Evolutionary conservation across 2,329 filamentous ascomycete species (phyloP).

Genomic region (Shiraia bambusicola): DNA sequence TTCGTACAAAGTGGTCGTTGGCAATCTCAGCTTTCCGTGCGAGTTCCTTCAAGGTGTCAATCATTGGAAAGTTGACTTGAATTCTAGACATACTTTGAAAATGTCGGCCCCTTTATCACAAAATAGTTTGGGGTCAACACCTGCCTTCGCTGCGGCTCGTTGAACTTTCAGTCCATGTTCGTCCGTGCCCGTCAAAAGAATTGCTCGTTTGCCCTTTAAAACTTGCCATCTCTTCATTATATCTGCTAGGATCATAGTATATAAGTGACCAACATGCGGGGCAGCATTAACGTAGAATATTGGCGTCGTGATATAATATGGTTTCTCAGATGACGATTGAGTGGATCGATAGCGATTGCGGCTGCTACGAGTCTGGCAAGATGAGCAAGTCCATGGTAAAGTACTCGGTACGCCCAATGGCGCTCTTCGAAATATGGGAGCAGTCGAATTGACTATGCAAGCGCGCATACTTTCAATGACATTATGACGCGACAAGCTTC

Average conservation of each 20-base stretch:
- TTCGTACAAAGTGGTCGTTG: slow-evolving; percentile 88
- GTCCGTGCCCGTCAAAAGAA: slow-evolving; percentile 88
- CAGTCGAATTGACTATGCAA: slow-evolving; percentile 21
- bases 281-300: slow-evolving; percentile 99
- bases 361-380: slow-evolving; percentile 21
- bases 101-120: slow-evolving; percentile 81
- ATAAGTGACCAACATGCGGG: slow-evolving; percentile 92
- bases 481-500: slow-evolving; percentile 14
- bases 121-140: slow-evolving; percentile 75
- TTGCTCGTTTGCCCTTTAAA: slow-evolving; percentile 69
- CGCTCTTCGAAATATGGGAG: slow-evolving; percentile 19
- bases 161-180: slow-evolving; percentile 98
- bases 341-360: slow-evolving; percentile 21
- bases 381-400: slow-evolving; percentile 26
- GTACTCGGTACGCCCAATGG: slow-evolving; percentile 14
- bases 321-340: slow-evolving; percentile 58
- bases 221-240: slow-evolving; percentile 89
- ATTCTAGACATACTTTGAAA: slow-evolving; percentile 59
- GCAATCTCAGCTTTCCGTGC: slow-evolving; percentile 69
- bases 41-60: slow-evolving; percentile 54
- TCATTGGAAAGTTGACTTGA: background rate
- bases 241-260: slow-evolving; percentile 88
- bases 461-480: slow-evolving; percentile 34
- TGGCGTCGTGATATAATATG: slow-evolving; percentile 92
- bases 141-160: slow-evolving; percentile 72